Base-by-base conservation (phyloP, 2,329 filamentous ascomycete genomes). In the Fusarium armeniacum region DNA sequence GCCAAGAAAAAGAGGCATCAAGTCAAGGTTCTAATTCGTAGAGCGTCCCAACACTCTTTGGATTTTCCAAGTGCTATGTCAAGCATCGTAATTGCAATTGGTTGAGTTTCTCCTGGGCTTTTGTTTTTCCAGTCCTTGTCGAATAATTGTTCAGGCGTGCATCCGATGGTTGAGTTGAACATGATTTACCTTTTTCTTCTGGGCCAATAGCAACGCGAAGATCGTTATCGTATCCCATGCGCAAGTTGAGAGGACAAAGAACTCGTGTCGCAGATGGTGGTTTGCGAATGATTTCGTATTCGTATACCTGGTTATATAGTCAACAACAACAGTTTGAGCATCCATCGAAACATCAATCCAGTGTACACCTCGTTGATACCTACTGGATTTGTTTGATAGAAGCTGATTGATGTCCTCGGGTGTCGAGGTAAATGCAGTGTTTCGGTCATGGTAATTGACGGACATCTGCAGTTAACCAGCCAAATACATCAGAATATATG, bases 101-200 rank as follows among this genome's bases (percentile, higher is more conserved):
- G 75, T 16, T 68, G 64, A 9, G 79, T 73, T 64, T 83, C 82
- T 0, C 76, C 71, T 1, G 75, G 72, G 61, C 83, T 76, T 3
- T 67, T 68, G 18, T 73, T 66, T 20, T 82, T 66, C 81, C 81
- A 83, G 2, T 67, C 69, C 13, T 75, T 70, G 6, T 78, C 78
- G 52, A 84, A 83, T 82, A 81, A 84, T 13, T 81, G 78, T 36
- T 81, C 78, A 38, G 82, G 65, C 1, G 79, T 82, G 11, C 62
- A 51, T 43, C 78, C 72, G 9, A 80, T 74, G 0, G 76, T 73
- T 4, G 62, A 56, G 16, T 77, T 72, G 20, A 20, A 20, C 3
- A 20, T 63, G 83, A 73, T 18, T 67, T 76, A 0, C 80, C 78
- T 3, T 70, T 73, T 35, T 78, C 63, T 28, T 78, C 63, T 28